Base-by-base conservation (phyloP, 345 rosid genomes). In the Physaria fendleri region DNA sequence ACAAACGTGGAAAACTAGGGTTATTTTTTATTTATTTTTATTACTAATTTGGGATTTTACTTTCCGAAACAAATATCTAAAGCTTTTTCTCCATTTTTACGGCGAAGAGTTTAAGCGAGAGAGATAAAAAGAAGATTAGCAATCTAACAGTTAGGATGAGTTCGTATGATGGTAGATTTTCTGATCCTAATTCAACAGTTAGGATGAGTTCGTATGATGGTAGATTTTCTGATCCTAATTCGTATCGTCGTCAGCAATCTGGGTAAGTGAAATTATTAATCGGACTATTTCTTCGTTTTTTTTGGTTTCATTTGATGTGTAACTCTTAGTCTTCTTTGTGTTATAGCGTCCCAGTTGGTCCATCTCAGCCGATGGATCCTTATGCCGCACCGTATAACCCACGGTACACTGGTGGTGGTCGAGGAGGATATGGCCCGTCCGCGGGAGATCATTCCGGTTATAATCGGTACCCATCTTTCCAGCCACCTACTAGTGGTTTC, bases 241-340 rank as follows among this genome's bases (percentile, higher is more conserved):
- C 95, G 15, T 84, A 87, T 72, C 97, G 88, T 72, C 97, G 88
- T 68, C 83, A 77, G 32, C 85, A 95, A n/a, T 76, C 90, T 58
- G 84, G 95, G 97, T 84, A 76, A 64, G 48, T 44, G 55, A 42
- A 24, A 46, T 1, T 45, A 46, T 1, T 45, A 17, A 23, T 54
- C n/a, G 17, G 42, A 41, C 10, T 14, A 2, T 15, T 42, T 34
- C 42, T 14, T 32, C 24, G 5, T 18, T 15, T 43, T 14, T 18
- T 15, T 43, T 14, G 20, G 4, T 56, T 16, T 27, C 16, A 16
- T 12, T 18, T 14, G 14, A 16, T 22, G 16, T 56, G 28, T 65
- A 55, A 18, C 7, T 10, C 12, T 18, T 48, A 12, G n/a, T 38
- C 28, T 28, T 2, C 2, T 20, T 8, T 50, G 24, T 27, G 12